Base-by-base conservation (phyloP, 202 grass and related monocot species). In the Panicum hallii region DNA sequence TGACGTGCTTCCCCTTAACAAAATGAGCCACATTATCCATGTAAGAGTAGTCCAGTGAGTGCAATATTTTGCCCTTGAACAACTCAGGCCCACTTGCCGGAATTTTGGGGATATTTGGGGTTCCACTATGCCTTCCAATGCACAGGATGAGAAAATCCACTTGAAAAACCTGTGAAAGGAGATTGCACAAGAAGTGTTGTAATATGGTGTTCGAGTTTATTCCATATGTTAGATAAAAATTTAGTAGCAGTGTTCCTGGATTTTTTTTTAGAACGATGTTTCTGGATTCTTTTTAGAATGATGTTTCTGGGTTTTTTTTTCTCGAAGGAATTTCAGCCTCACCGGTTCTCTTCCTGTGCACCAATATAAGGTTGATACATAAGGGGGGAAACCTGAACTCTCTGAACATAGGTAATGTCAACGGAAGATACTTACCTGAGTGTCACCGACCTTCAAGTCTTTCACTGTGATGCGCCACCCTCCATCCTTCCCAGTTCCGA, bases 91-190 rank as follows among this genome's bases (percentile, higher is more conserved):
- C 92, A 79, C 83, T 90, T 22, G 40, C 65, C 5, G 84, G 62
- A 78, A 97, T 92, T 73, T 88, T 83, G n/a, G 90, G 92, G 46
- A 97, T 91, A 48, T 97, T 92, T 11, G 92, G 94, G 32, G 63
- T 75, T 38, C 90, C 92, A 63, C 94, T 97, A 42, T 89, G 93
- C 63, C 83, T 90, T 79, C 92, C 92, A 45, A 97, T 89, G 81
- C 92, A 97, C 38, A 97, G 30, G 67, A 97, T 91, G 40, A 97
- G 69, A 86, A 97, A 97, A 85, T 94, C 88, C 88, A 97, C 74
- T 13, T 43, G 49, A 74, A 86, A 67, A 76, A 90, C 61, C 87
- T 97, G 76, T 32, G 12, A 47, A 34, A 78, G 15, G 44, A 63
- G 20, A 32, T 48, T 20, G 53, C 70, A 70, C 32, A 69, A 75